Evolutionary conservation across 2,329 filamentous ascomycete species (phyloP).

Genomic region (Neoscytalidium dimidiatum): DNA sequence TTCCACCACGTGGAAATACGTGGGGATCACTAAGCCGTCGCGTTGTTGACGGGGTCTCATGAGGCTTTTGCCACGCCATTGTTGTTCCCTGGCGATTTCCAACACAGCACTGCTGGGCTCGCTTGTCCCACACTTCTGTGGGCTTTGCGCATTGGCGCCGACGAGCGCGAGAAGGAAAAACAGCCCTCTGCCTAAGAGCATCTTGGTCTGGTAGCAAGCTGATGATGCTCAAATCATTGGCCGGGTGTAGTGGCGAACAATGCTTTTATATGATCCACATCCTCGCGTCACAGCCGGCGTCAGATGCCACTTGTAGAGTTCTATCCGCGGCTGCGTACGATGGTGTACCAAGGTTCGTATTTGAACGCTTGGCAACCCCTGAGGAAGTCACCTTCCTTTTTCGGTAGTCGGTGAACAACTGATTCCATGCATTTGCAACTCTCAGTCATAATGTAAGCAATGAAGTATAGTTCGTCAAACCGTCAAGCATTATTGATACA

Average conservation of each 20-base stretch:
- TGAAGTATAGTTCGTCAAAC: no score
- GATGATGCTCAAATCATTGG: no score
- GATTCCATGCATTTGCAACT: no score
- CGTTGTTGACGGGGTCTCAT: not conserved
- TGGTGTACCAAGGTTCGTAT: not conserved
- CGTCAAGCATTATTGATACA: not conserved
- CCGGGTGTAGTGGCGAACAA: no score
- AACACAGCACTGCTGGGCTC: not conserved
- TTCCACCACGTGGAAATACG: constrained; percentile 49
- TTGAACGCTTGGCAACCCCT: not conserved
- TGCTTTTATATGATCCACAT: no score
- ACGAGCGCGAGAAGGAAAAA: not conserved
- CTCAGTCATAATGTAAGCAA: no score
- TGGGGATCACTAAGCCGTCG: constrained; percentile 29
- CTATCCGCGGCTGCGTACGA: not conserved
- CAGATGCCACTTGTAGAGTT: not conserved
- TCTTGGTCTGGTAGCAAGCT: not conserved
- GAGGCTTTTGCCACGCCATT: not conserved
- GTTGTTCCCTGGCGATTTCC: not conserved
- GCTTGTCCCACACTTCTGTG: not conserved
- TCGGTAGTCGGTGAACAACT: no score
- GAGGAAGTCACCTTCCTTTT: not conserved
- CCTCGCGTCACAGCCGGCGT: no score
- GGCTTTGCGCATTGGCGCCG: not conserved
- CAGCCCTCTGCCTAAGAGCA: not conserved